A percentile compares a stretch with the other conserved stretches of the same genome.
These are phyloP conservation scores for Dentipellis fragilis DNA, from an alignment of 768 basidiomycete genomes.

Conservation along the genomic window DNA sequence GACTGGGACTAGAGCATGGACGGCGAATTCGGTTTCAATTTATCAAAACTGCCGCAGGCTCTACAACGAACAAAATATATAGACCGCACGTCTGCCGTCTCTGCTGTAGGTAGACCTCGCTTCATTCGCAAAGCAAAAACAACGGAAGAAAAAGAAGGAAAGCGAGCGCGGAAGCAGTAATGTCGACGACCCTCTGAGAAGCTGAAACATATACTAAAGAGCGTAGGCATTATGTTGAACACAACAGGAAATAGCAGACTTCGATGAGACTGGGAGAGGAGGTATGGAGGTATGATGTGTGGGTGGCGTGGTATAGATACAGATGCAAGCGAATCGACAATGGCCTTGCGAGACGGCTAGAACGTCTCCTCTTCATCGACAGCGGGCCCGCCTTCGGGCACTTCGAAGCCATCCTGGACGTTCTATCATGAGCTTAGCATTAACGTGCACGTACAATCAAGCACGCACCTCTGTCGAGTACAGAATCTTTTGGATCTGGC, in stretches of 20 bases:
- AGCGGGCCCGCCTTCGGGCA: conserved; percentile 49
- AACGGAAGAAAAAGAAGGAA: not conserved
- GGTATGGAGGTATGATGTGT: not conserved
- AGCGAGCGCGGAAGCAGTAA: not conserved
- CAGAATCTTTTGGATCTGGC: conserved; percentile 83
- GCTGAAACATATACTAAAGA: not conserved
- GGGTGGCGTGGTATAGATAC: not conserved
- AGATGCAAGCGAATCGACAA: not conserved
- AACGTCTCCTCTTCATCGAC: conserved; percentile 81
- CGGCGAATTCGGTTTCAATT: too few species aligned
- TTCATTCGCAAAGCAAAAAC: not conserved
- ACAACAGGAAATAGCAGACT: too few species aligned
- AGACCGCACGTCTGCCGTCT: too few species aligned
- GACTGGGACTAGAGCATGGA: too few species aligned
- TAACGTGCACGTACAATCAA: not conserved
- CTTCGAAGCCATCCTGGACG: conserved; percentile 83
- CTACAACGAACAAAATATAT: too few species aligned
- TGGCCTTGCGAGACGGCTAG: conserved; percentile 18
- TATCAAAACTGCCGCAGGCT: too few species aligned
- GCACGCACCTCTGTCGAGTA: conserved; percentile 84
- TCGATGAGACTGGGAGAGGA: too few species aligned
- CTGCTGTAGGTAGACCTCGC: too few species aligned
- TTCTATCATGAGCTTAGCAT: conserved; percentile 4
- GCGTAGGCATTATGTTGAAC: not conserved
- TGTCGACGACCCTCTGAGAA: not conserved